Evolutionary conservation across 106 monocot species (phyloP).

Genomic region (Dendrobium chrysotoxum): DNA sequence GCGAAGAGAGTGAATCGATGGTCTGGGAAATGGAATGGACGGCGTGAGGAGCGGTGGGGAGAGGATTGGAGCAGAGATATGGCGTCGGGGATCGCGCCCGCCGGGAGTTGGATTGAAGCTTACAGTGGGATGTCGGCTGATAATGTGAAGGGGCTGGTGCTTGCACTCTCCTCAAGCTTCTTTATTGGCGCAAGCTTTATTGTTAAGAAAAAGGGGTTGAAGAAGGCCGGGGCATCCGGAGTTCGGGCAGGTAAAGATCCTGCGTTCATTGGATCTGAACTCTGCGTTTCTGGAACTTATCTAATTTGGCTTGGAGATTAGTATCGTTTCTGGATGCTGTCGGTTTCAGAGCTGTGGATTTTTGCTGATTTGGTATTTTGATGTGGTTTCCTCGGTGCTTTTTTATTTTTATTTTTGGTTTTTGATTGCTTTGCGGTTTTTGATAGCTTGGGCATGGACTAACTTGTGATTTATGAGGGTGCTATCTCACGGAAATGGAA

Average conservation of each 20-base stretch:
- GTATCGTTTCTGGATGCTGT: not conserved
- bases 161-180: conserved; percentile 69
- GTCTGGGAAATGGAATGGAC: not conserved
- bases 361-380: not conserved
- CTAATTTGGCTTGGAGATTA: not conserved
- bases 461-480: not conserved
- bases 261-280: not conserved
- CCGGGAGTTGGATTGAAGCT: conserved; percentile 16
- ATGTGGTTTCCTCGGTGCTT: not conserved
- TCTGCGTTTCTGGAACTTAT: not conserved
- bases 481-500: not conserved
- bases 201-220: conserved; percentile 81
- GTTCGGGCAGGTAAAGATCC: conserved; percentile 68
- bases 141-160: conserved; percentile 61
- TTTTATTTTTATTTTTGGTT: not conserved
- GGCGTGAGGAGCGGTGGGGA: not conserved
- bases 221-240: conserved; percentile 78
- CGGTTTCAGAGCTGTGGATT: not conserved
- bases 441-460: not conserved
- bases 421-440: not conserved
- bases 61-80: not conserved
- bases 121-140: conserved; percentile 56
- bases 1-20: not conserved
- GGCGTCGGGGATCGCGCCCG: conserved; percentile 1
- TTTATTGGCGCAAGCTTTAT: conserved; percentile 79